A percentile compares a stretch with the other conserved stretches of the same genome.
Evolutionary conservation across 441 rosid species (phyloP).

Genomic region (Omphalea diandra): DNA sequence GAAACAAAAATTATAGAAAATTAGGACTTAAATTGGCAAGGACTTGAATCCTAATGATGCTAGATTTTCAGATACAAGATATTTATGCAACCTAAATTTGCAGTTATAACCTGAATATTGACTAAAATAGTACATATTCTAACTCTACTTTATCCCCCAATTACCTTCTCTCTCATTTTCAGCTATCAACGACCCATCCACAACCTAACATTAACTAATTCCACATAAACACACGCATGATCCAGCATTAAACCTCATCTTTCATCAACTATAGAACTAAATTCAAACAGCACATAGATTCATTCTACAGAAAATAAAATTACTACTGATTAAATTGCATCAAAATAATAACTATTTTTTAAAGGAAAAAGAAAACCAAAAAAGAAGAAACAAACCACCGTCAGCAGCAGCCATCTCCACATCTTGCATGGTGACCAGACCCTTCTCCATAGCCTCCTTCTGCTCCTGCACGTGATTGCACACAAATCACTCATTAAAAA

Average conservation of each 20-base stretch:
- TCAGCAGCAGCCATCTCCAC: constrained; percentile 68
- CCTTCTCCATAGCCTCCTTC: constrained; percentile 65
- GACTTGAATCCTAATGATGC: not conserved
- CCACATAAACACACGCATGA: no score
- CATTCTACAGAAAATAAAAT: not conserved
- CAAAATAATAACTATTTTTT: no score
- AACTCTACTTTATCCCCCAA: not conserved
- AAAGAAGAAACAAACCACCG: constrained; percentile 36
- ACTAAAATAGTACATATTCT: not conserved
- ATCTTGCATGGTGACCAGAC: constrained; percentile 72
- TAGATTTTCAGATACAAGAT: not conserved
- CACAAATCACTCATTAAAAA: not conserved
- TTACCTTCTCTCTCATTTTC: not conserved
- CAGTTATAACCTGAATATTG: not conserved
- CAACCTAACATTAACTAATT: no score
- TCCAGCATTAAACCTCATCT: not conserved
- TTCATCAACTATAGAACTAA: not conserved
- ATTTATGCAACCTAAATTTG: not conserved
- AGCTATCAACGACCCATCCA: no score
- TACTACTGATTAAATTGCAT: not conserved
- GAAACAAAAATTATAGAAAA: not conserved
- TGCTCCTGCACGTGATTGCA: constrained; percentile 48
- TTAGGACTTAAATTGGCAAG: not conserved
- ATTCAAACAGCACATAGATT: not conserved
- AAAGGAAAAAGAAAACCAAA: no score